Evolutionary conservation across 2,329 filamentous ascomycete genomes (phyloP).

Genomic region (Fusarium sororula): DNA sequence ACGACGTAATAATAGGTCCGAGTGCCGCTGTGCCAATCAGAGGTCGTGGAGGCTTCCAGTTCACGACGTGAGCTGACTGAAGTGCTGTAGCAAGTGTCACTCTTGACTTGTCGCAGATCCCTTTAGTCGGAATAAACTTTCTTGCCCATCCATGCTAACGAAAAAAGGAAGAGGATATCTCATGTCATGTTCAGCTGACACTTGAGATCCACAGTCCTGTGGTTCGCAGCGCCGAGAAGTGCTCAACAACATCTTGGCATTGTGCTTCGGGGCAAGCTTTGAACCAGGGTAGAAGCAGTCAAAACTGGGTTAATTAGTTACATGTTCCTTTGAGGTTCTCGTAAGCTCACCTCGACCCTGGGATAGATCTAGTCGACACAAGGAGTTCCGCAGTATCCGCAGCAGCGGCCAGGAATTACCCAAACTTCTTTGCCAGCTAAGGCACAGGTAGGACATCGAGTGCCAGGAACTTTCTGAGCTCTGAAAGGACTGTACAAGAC

Average conservation of each 20-base stretch:
- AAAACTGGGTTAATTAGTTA: conserved; percentile 2
- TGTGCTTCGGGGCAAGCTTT: not conserved
- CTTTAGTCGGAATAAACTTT: not conserved
- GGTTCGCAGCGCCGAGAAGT: not conserved
- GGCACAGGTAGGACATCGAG: conserved; percentile 62
- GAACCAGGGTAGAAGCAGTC: not conserved
- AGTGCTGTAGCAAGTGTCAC: not conserved
- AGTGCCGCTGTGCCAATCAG: conserved; percentile 12
- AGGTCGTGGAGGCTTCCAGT: not conserved
- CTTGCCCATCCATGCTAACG: not conserved
- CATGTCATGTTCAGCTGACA: not conserved
- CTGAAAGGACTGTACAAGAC: not conserved
- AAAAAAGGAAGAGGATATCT: not conserved
- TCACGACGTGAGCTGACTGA: conserved; percentile 3
- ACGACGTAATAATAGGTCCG: not conserved
- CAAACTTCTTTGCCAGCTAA: conserved; percentile 61
- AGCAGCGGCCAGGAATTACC: conserved; percentile 63
- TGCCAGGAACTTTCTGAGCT: conserved; percentile 55
- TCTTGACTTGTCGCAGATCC: not conserved
- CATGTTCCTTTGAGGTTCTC: not conserved
- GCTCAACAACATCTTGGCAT: not conserved
- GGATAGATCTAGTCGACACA: conserved; percentile 38
- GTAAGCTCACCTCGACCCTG: conserved; percentile 3
- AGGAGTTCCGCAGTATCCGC: conserved; percentile 61
- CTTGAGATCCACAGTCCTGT: not conserved